Base-by-base conservation (phyloP, 192 early-diverging fungal genomes). In the Coemansia nantahalensis region DNA sequence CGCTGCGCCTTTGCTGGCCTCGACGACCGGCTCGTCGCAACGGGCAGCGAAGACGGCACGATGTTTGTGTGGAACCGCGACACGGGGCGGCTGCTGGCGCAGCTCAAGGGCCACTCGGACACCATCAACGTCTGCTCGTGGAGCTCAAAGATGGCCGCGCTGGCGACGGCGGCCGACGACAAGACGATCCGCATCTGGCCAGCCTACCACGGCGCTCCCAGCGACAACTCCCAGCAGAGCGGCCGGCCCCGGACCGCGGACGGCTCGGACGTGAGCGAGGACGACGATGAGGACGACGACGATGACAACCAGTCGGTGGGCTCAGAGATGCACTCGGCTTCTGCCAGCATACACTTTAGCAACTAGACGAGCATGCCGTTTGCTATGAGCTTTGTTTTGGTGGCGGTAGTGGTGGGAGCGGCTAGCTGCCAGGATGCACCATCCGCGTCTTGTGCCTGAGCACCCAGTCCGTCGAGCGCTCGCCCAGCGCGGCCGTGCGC, bases 1-100 rank as follows among this genome's bases (percentile, higher is more conserved):
- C 81, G 95, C 44, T 93, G 89, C 4, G 86, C 88, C 21, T 92
- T 98, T 79, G 95, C 91, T 10, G 94, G 95, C 12, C 51, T 80
- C 19, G 73, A 87, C 41, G 83, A 94, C 35, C 80, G 82, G 31
- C 92, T 95, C 57, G 82, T 98, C 16, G 58, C 89, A 1, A 88
- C 88, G 51, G 95, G 95, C n/a, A 98, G 93, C 68, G 92, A 96
- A 80, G 90, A 69, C 32, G 67, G 74, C 15, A 37, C 50, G 31
- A 31, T 70, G 39, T 62, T 51, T 62, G 63, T 77, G 31, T 77
- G 74, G 74, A 77, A 62, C 53, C 51, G 67, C 37, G 48, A 62
- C 35, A 62, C 67, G 10, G 74, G 74, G 1, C 43, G 45, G 26
- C 44, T 58, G 17, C 41, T 77, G 39, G 62, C 54, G 8, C 66